Conservation (phyloP, 768 basidiomycete species). For the Leccinum disarticulatum region DNA sequence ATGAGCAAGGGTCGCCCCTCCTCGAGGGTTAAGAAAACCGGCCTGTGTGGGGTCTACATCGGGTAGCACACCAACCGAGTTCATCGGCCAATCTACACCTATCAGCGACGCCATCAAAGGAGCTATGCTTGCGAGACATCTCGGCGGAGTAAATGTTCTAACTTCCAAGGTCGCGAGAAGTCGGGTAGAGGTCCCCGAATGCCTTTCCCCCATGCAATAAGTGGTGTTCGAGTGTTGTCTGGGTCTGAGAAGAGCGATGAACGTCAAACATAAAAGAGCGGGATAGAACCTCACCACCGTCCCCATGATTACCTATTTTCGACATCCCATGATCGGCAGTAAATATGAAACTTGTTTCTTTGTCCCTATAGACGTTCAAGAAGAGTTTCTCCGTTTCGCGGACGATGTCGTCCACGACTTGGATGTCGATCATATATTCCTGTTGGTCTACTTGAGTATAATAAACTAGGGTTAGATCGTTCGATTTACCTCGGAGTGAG, state of each 20-base stretch:
- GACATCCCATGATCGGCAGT: constrained; percentile 94
- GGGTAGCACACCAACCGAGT: constrained; percentile 79
- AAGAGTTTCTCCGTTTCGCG: constrained; percentile 62
- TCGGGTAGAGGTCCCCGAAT: constrained; percentile 68
- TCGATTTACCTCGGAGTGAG: constrained; percentile 64
- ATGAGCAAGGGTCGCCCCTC: constrained; percentile 51
- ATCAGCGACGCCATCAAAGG: constrained; percentile 74
- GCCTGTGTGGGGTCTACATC: constrained; percentile 61
- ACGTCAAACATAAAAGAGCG: background rate
- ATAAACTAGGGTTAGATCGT: background rate
- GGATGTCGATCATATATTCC: constrained; percentile 88
- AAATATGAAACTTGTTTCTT: constrained; percentile 74
- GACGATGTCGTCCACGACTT: constrained; percentile 74
- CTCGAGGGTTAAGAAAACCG: constrained; percentile 56
- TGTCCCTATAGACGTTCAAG: constrained; percentile 61
- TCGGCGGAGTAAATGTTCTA: constrained; percentile 57
- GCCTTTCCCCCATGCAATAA: constrained; percentile 81
- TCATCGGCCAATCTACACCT: constrained; percentile 75
- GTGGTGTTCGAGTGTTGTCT: constrained; percentile 83
- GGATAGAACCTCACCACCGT: constrained; percentile 59
- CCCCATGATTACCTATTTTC: constrained; percentile 84
- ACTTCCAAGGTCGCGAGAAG: constrained; percentile 64
- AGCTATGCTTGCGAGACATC: constrained; percentile 85
- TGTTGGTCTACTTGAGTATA: constrained; percentile 25
- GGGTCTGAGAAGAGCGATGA: constrained; percentile 55